Conservation (phyloP, 305 asterid genomes). For the Andrographis paniculata region DNA sequence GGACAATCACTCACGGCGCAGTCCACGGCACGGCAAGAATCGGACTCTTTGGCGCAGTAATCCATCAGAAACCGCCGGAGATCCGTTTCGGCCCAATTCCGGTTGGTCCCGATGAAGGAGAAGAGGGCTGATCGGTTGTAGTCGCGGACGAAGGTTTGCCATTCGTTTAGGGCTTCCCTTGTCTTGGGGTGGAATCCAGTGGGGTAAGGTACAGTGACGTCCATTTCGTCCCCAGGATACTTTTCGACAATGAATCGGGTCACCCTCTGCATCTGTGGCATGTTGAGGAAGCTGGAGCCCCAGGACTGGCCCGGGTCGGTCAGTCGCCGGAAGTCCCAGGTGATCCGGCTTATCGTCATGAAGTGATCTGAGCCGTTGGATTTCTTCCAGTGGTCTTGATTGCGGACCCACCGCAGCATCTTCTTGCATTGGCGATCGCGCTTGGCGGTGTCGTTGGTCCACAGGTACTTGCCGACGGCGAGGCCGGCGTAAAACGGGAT, state of each 20-base stretch:
- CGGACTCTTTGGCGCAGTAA: constrained; percentile 37
- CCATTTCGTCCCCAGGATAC: constrained; percentile 52
- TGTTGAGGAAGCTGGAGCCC: constrained; percentile 74
- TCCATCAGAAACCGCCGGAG: constrained; percentile 37
- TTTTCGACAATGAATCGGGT: constrained; percentile 57
- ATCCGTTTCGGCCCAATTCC: constrained; percentile 34
- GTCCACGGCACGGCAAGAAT: not conserved
- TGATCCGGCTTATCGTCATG: constrained; percentile 54
- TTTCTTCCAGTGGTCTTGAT: constrained; percentile 40
- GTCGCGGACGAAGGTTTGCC: constrained; percentile 53
- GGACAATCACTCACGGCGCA: constrained; percentile 18
- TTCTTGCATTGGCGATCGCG: constrained; percentile 47
- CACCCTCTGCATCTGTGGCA: constrained; percentile 55
- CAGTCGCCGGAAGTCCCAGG: constrained; percentile 83
- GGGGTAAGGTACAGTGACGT: constrained; percentile 74
- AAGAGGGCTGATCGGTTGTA: constrained; percentile 35
- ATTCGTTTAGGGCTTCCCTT: constrained; percentile 22
- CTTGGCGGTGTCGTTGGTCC: constrained; percentile 46
- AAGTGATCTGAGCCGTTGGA: constrained; percentile 72
- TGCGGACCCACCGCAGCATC: constrained; percentile 62
- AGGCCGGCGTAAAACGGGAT: constrained; percentile 90
- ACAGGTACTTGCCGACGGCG: constrained; percentile 60
- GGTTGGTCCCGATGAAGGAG: constrained; percentile 47
- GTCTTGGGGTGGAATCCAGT: constrained; percentile 83
- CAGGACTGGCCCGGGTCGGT: constrained; percentile 57